Base-by-base conservation (phyloP, 2,329 filamentous ascomycete genomes). In the Neopestalotiopsis clavispora region DNA sequence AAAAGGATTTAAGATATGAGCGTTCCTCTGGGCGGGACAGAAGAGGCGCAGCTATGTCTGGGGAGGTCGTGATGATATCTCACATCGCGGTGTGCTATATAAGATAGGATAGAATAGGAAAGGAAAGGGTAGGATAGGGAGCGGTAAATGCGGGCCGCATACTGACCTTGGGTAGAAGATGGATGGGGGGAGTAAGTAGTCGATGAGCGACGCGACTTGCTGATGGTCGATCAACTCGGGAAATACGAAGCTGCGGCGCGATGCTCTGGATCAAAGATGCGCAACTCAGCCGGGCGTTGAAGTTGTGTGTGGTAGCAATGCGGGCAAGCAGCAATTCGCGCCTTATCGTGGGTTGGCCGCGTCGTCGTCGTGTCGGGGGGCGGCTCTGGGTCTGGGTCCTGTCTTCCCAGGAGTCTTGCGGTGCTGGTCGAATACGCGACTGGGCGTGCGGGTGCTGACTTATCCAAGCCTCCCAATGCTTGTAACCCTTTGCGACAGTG, bases 381-480 rank as follows among this genome's bases (percentile, higher is more conserved):
- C 45, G 45, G 17, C 45, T 20, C 9, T 52, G 34, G 34, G 34
- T 20, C 45, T n/a, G 7, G 17, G 45, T 9, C n/a, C 14, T 52
- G n/a, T 52, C 7, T 52, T 10, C 20, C n/a, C 20, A 38, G 34
- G 34, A 38, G 34, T 38, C 34, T 38, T 38, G 34, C 34, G 34
- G 34, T 7, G 34, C 17, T 52, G 17, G 45, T 52, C 45, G 45
- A 17, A 20, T 52, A 52, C 20, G 17, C 45, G 45, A 52, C 45
- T 52, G 45, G 17, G 34, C 34, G 34, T 7, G 34, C 45, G 45
- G 45, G 17, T 52, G 45, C 45, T 52, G 45, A 52, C 45, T 52
- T 52, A 52, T 52, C 45, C 45, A 52, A 52, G n/a, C 45, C 45
- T 52, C 45, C 45, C 45, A 60, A 60, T 34, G 57, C 57, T 28